A percentile compares a stretch with the other conserved stretches of the same genome.
Conservation (phyloP, 441 rosid genomes). For the Mallotus japonicus region DNA sequence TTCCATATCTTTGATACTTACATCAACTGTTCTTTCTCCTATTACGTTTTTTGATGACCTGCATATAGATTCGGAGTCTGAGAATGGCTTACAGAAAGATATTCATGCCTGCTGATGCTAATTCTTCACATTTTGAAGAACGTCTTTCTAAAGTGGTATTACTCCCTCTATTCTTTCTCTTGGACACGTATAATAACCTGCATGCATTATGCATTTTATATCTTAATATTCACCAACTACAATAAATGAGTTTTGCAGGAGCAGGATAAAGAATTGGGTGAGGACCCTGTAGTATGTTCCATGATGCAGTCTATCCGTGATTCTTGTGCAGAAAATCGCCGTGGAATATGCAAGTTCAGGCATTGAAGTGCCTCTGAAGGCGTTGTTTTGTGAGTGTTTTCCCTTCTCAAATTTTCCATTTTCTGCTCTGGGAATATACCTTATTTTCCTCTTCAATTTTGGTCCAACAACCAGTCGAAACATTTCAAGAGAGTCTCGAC, state of each 20-base stretch:
- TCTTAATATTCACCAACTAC: slow-evolving; percentile 8
- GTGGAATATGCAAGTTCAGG: slow-evolving; percentile 87
- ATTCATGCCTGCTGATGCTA: slow-evolving; percentile 61
- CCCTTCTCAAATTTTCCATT: neutral
- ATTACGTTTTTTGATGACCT: neutral
- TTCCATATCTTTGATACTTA: neutral
- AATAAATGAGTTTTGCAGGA: slow-evolving; percentile 44
- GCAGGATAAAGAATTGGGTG: slow-evolving; percentile 46
- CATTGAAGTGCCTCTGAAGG: slow-evolving; percentile 54
- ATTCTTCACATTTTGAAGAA: slow-evolving; percentile 53
- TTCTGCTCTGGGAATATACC: neutral
- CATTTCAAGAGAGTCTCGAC: neutral
- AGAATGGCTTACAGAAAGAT: slow-evolving; percentile 76
- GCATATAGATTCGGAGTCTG: slow-evolving; percentile 58
- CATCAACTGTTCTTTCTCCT: slow-evolving; percentile 3
- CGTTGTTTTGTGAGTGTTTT: slow-evolving; percentile 23
- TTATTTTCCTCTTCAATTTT: neutral
- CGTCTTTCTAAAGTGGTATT: slow-evolving; percentile 78
- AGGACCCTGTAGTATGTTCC: slow-evolving; percentile 48
- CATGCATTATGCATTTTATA: neutral
- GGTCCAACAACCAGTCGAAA: neutral
- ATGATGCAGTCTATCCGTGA: slow-evolving; percentile 76
- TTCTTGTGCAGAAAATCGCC: slow-evolving; percentile 69
- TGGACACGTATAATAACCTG: neutral
- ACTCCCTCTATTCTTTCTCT: neutral